Percentiles rank a stretch among this genome's conserved stretches.
Conservation (phyloP, 2,329 filamentous ascomycete genomes). For the Alternaria incomplexa region DNA sequence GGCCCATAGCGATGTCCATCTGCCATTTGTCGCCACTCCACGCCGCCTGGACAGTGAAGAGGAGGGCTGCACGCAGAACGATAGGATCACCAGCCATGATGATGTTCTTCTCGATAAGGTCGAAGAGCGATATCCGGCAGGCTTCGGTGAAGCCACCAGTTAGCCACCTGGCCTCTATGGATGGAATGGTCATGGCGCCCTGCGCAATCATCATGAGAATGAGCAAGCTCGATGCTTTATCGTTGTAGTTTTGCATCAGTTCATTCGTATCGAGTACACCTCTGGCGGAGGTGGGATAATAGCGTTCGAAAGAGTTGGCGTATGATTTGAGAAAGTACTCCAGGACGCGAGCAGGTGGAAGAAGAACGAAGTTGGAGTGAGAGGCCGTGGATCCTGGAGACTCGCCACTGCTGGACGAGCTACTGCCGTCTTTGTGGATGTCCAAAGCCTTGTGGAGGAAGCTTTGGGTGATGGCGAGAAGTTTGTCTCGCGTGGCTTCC, state of each 20-base stretch:
- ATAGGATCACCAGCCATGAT: constrained; percentile 70
- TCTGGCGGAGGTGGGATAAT: constrained; percentile 67
- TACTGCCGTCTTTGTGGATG: constrained; percentile 64
- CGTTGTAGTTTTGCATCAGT: constrained; percentile 66
- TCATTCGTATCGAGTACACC: constrained; percentile 70
- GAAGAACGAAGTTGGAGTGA: constrained; percentile 67
- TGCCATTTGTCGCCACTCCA: constrained; percentile 81
- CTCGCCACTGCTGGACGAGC: constrained; percentile 50
- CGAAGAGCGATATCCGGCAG: constrained; percentile 74
- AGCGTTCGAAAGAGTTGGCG: constrained; percentile 69
- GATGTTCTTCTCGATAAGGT: constrained; percentile 74
- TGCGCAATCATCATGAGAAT: constrained; percentile 76
- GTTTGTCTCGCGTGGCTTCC: constrained; percentile 67
- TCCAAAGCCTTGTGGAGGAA: constrained; percentile 74
- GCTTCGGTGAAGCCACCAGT: constrained; percentile 72
- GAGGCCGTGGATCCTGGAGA: constrained; percentile 56
- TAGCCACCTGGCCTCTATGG: constrained; percentile 68
- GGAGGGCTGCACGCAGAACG: constrained; percentile 68
- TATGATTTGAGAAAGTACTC: constrained; percentile 72
- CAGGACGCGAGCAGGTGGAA: constrained; percentile 69
- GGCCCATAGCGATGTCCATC: constrained; percentile 78
- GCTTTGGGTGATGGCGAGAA: constrained; percentile 73
- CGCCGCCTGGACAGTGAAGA: constrained; percentile 71
- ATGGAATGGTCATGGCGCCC: constrained; percentile 70
- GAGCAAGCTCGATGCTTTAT: constrained; percentile 69